phyloP scores from a whole-genome alignment of 2,329 filamentous ascomycete genomes.

The Pseudogymnoascus sp. region DNA sequence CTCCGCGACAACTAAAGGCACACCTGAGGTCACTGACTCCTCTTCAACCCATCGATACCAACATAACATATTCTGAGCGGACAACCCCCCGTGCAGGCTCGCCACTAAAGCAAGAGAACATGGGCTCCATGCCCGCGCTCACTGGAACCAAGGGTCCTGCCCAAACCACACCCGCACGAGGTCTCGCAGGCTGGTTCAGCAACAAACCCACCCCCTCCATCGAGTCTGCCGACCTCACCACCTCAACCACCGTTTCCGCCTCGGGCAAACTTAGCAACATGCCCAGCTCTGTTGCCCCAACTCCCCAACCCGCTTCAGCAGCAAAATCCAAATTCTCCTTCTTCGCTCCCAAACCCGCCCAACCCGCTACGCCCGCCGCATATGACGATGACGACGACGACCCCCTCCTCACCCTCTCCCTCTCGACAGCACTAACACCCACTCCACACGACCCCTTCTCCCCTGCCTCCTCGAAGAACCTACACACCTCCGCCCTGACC shows the following conservation, averaged over 20 bases:
- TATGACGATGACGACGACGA: not conserved
- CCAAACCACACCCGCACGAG: not conserved
- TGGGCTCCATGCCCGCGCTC: not conserved
- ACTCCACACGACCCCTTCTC: conserved; percentile 46
- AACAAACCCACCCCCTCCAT: not conserved
- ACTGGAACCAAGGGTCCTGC: not conserved
- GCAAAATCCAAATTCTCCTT: not conserved
- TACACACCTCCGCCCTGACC: conserved; percentile 50
- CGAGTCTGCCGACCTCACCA: not conserved
- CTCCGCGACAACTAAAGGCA: not conserved
- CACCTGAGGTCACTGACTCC: not conserved
- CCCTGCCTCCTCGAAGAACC: conserved; percentile 52
- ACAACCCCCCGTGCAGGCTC: not conserved
- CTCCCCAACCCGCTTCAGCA: not conserved
- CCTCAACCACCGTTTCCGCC: not conserved
- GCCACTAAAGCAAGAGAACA: not conserved
- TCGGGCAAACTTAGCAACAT: not conserved
- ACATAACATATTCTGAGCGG: not conserved
- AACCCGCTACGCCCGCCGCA: not conserved
- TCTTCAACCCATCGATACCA: not conserved
- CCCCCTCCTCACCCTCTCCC: not conserved
- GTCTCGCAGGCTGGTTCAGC: not conserved
- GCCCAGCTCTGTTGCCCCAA: not conserved
- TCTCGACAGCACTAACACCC: conserved; percentile 22
- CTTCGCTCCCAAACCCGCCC: not conserved